Evolutionary conservation across 768 basidiomycete genomes (phyloP).

Genomic region (Gautieria morchelliformis): DNA sequence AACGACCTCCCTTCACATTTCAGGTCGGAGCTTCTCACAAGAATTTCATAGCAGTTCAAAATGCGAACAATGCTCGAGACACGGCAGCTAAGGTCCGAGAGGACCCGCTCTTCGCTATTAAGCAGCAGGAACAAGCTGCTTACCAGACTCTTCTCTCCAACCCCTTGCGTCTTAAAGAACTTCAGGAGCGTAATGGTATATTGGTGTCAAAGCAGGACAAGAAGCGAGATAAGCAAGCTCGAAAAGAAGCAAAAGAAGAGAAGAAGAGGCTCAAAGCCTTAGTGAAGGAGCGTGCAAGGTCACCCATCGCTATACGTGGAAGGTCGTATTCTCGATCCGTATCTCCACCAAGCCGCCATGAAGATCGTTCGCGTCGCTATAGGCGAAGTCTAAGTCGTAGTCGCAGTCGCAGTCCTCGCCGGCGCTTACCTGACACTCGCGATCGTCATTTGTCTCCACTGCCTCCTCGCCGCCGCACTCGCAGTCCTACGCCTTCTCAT

Average conservation of each 20-base stretch:
- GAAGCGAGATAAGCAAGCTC: slow-evolving; percentile 18
- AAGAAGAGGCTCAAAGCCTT: slow-evolving; percentile 27
- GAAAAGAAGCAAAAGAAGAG: slow-evolving; percentile 36
- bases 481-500: neutral
- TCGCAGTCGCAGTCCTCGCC: slow-evolving; percentile 15
- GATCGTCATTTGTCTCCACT: neutral
- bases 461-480: neutral
- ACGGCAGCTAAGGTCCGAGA: slow-evolving; percentile 91
- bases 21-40: slow-evolving; percentile 82
- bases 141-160: slow-evolving; percentile 81
- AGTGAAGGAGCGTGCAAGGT: slow-evolving; percentile 27
- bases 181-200: slow-evolving; percentile 76
- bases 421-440: neutral
- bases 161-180: slow-evolving; percentile 70
- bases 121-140: slow-evolving; percentile 93
- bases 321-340: slow-evolving; percentile 24
- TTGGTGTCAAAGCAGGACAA: slow-evolving; percentile 65
- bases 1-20: slow-evolving; percentile 1
- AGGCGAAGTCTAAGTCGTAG: slow-evolving; percentile 15
- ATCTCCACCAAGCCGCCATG: slow-evolving; percentile 23
- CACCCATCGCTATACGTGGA: slow-evolving; percentile 8
- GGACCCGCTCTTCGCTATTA: slow-evolving; percentile 95
- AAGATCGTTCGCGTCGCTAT: slow-evolving; percentile 25
- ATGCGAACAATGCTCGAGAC: slow-evolving; percentile 84
- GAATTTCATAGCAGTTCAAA: slow-evolving; percentile 90